Evolutionary conservation across 768 basidiomycete genomes (phyloP).

Genomic region (Cystobasidium ongulense): DNA sequence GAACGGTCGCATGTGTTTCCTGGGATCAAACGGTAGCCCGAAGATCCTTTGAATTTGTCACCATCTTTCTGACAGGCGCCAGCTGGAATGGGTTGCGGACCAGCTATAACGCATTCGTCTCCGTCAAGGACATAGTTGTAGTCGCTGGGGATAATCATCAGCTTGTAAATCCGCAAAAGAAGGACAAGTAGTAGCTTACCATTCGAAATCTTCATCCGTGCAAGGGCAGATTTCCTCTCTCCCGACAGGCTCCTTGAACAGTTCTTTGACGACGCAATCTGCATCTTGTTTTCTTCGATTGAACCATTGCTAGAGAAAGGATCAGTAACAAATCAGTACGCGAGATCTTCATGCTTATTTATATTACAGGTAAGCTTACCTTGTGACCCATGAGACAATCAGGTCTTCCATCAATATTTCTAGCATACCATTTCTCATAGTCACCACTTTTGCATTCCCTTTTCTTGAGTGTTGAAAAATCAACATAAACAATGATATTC

Average conservation of each 20-base stretch:
- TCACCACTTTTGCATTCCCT: slow-evolving; percentile 64
- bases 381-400: slow-evolving; percentile 90
- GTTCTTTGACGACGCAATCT: slow-evolving; percentile 80
- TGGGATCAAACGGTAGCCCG: slow-evolving; percentile 83
- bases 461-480: slow-evolving; percentile 64
- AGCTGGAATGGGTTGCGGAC: slow-evolving; percentile 76
- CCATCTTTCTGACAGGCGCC: slow-evolving; percentile 59
- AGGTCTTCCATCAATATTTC: slow-evolving; percentile 51
- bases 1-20: slow-evolving; percentile 73
- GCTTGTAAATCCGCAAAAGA: slow-evolving; percentile 6
- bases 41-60: slow-evolving; percentile 72
- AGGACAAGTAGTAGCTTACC: slow-evolving; percentile 53
- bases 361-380: slow-evolving; percentile 48
- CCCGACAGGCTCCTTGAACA: slow-evolving; percentile 75
- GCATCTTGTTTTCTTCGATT: slow-evolving; percentile 69
- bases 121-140: slow-evolving; percentile 76
- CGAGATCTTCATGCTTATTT: background rate
- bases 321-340: background rate
- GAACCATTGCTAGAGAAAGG: slow-evolving; percentile 74
- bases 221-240: slow-evolving; percentile 74
- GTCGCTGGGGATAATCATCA: slow-evolving; percentile 53
- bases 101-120: slow-evolving; percentile 67
- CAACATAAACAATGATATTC: slow-evolving; percentile 67
- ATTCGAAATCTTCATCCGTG: slow-evolving; percentile 82
- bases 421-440: slow-evolving; percentile 81